These are phyloP conservation scores for Agapanthus africanus DNA, from an alignment of 106 monocot genomes.

Conservation along the genomic window DNA sequence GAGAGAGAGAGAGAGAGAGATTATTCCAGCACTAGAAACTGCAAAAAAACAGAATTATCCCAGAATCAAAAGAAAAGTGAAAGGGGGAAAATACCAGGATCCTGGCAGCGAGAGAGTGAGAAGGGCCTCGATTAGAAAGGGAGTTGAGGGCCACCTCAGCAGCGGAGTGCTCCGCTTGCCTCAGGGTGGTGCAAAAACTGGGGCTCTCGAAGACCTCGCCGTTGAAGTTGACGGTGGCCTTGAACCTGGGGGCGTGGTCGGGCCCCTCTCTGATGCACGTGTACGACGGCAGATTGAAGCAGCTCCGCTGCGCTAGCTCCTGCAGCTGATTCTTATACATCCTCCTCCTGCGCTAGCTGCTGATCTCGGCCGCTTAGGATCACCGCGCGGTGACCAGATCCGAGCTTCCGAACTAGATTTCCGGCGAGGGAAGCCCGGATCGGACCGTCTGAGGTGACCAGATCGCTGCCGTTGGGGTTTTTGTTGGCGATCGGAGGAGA, in stretches of 20 bases:
- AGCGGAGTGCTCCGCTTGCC: constrained; percentile 93
- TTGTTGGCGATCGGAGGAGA: no score
- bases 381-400: constrained; percentile 7
- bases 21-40: no score
- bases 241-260: constrained; percentile 23
- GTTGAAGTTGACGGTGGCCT: constrained; percentile 80
- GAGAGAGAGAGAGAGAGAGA: no score
- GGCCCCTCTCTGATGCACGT: constrained; percentile 23
- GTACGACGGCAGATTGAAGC: constrained; percentile 23
- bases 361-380: no score
- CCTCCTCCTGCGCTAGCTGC: neutral
- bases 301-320: constrained; percentile 23
- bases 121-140: constrained; percentile 65
- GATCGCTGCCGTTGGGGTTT: no score
- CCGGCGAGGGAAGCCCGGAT: no score
- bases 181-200: constrained; percentile 72
- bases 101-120: constrained; percentile 82
- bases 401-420: no score
- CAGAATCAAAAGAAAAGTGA: no score
- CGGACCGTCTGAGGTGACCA: no score
- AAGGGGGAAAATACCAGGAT: constrained; percentile 60
- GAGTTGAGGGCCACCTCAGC: constrained; percentile 79
- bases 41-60: no score
- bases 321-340: constrained; percentile 27
- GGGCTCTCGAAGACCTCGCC: constrained; percentile 86